These are phyloP conservation scores for Plantago major DNA, from an alignment of 257 asterid species.

Conservation along the genomic window DNA sequence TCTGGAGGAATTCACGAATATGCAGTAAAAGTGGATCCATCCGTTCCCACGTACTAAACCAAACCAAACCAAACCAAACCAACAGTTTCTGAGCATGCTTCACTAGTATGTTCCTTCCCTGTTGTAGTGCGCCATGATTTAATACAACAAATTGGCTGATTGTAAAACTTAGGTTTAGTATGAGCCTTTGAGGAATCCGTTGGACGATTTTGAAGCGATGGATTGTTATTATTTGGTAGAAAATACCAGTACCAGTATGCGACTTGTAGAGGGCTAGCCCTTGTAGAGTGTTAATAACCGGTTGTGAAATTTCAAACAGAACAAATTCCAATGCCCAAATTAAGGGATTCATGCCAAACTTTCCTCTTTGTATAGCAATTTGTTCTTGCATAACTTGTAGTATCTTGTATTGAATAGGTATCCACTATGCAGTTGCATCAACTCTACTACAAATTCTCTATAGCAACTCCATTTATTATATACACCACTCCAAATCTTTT, in stretches of 20 bases:
- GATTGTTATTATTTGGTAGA: background rate
- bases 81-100: background rate
- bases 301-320: too few relatives aligned
- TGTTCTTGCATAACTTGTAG: too few relatives aligned
- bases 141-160: slow-evolving; percentile 11
- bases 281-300: too few relatives aligned
- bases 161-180: background rate
- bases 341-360: too few relatives aligned
- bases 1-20: slow-evolving; percentile 90
- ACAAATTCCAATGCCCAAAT: too few relatives aligned
- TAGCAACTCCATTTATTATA: too few relatives aligned
- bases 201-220: slow-evolving; percentile 4
- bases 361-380: too few relatives aligned
- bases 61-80: background rate
- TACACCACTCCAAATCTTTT: too few relatives aligned
- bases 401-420: too few relatives aligned
- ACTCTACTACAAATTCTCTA: too few relatives aligned
- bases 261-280: too few relatives aligned
- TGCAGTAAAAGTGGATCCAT: slow-evolving; percentile 71
- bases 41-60: slow-evolving; percentile 74
- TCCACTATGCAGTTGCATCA: too few relatives aligned
- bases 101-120: background rate
- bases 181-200: background rate
- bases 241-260: background rate
- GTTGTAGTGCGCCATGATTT: background rate